Percentiles rank a stretch among this genome's conserved stretches.
Conservation (phyloP, 495 filamentous ascomycete genomes). For the Hypoxylon lienhwacheense region DNA sequence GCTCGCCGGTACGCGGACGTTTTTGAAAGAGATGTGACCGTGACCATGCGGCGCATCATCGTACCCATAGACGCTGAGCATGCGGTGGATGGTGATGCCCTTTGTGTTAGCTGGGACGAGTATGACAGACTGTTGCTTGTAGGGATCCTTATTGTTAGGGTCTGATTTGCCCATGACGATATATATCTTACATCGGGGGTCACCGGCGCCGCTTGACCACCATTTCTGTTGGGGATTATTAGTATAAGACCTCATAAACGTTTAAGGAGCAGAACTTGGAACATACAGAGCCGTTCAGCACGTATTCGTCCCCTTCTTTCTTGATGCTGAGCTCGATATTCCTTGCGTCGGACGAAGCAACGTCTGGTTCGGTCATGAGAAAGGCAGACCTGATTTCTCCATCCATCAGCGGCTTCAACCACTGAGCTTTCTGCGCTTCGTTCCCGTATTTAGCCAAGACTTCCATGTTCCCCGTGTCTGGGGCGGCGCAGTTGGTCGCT, state of each 20-base stretch:
- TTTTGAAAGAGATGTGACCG: slow-evolving; percentile 81
- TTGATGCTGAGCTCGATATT: slow-evolving; percentile 85
- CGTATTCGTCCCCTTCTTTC: slow-evolving; percentile 77
- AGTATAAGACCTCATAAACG: not conserved
- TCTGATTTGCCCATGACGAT: slow-evolving; percentile 90
- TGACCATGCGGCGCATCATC: slow-evolving; percentile 95
- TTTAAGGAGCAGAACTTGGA: not conserved
- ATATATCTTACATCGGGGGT: slow-evolving; percentile 86
- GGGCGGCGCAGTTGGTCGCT: slow-evolving; percentile 88
- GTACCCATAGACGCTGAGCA: slow-evolving; percentile 88
- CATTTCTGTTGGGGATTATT: slow-evolving; percentile 69
- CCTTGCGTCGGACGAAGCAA: slow-evolving; percentile 83
- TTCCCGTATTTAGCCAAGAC: slow-evolving; percentile 92
- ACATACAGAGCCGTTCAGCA: slow-evolving; percentile 79
- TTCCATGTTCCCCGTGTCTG: slow-evolving; percentile 96
- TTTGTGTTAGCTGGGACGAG: slow-evolving; percentile 74
- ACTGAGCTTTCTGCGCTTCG: slow-evolving; percentile 83
- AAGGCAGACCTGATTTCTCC: slow-evolving; percentile 88
- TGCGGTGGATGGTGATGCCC: slow-evolving; percentile 80
- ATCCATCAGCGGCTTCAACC: slow-evolving; percentile 81
- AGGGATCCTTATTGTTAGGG: slow-evolving; percentile 68
- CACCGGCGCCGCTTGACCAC: slow-evolving; percentile 92
- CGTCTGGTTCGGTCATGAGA: slow-evolving; percentile 88
- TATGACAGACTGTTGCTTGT: slow-evolving; percentile 87
- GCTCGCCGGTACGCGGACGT: slow-evolving; percentile 75